Evolutionary conservation across 2,329 filamentous ascomycete genomes (phyloP).

Genomic region (Penicillium occitanis): DNA sequence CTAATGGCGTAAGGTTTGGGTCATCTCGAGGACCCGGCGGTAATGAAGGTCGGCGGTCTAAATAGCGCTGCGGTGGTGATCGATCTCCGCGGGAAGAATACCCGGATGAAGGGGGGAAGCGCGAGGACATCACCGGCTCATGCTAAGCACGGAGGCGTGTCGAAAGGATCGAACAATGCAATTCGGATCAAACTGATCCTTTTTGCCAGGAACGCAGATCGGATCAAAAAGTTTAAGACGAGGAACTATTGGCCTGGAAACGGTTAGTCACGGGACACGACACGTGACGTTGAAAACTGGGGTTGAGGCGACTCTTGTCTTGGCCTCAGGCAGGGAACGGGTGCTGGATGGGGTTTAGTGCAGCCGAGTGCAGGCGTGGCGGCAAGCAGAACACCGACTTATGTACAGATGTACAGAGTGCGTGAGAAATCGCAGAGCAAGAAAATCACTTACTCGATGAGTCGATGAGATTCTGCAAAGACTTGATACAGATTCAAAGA

Average conservation of each 20-base stretch:
- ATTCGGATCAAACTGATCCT: slow-evolving; percentile 7
- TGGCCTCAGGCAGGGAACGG: slow-evolving; percentile 7
- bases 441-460: background rate
- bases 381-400: background rate
- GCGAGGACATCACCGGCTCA: slow-evolving; percentile 54
- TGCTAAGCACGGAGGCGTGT: slow-evolving; percentile 29
- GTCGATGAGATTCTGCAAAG: background rate
- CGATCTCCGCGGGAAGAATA: slow-evolving; percentile 62
- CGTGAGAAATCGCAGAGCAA: background rate
- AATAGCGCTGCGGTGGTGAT: slow-evolving; percentile 69
- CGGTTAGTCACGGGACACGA: slow-evolving; percentile 18
- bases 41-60: slow-evolving; percentile 68
- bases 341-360: slow-evolving; percentile 5
- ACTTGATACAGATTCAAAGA: too few relatives aligned
- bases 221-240: background rate
- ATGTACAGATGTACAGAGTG: background rate
- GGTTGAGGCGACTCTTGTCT: slow-evolving; percentile 11
- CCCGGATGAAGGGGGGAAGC: slow-evolving; percentile 64
- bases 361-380: slow-evolving; percentile 12
- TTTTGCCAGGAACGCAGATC: background rate
- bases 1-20: slow-evolving; percentile 55
- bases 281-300: slow-evolving; percentile 21
- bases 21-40: slow-evolving; percentile 62
- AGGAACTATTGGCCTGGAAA: slow-evolving; percentile 4
- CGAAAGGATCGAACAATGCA: slow-evolving; percentile 16